These are phyloP conservation scores for Cladosporium sp. DNA, from an alignment of 2,329 filamentous ascomycete genomes.

Conservation along the genomic window DNA sequence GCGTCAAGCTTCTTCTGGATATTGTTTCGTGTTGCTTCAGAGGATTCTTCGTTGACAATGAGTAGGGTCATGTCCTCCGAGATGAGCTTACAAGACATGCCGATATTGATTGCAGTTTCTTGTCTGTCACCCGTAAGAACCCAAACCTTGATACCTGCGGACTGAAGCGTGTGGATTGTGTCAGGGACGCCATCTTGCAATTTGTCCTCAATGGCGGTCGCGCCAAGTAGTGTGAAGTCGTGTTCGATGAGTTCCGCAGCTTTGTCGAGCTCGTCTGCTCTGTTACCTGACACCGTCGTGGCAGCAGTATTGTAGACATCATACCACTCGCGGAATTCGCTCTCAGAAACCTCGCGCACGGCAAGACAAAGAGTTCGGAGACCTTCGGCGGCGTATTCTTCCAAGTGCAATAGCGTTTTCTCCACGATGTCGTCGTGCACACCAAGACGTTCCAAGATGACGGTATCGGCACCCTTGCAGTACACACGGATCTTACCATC, in stretches of 20 bases:
- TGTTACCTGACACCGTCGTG: slow-evolving; percentile 87
- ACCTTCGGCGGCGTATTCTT: slow-evolving; percentile 96
- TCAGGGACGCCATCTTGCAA: slow-evolving; percentile 96
- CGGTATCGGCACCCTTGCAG: slow-evolving; percentile 95
- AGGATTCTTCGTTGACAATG: slow-evolving; percentile 87
- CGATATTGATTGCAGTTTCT: slow-evolving; percentile 98
- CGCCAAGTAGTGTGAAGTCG: slow-evolving; percentile 84
- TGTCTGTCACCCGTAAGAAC: slow-evolving; percentile 95
- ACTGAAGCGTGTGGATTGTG: slow-evolving; percentile 94
- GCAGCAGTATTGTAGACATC: slow-evolving; percentile 80
- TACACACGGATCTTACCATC: slow-evolving; percentile 93
- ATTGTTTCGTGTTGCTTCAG: slow-evolving; percentile 77
- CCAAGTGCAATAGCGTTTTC: slow-evolving; percentile 86
- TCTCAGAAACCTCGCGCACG: slow-evolving; percentile 86
- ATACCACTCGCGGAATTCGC: slow-evolving; percentile 84
- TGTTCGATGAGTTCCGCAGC: slow-evolving; percentile 93
- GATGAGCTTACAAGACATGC: slow-evolving; percentile 98
- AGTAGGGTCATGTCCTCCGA: slow-evolving; percentile 98
- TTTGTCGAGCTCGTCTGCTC: slow-evolving; percentile 93
- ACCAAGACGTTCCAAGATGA: slow-evolving; percentile 86
- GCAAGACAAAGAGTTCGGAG: slow-evolving; percentile 90
- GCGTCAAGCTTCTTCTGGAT: slow-evolving; percentile 90
- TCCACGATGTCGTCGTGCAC: slow-evolving; percentile 79
- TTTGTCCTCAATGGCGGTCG: slow-evolving; percentile 95
- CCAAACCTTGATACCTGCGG: slow-evolving; percentile 98